Evolutionary conservation across 2,329 filamentous ascomycete species (phyloP), one percentile per base, ranked within the genome.

Genomic region (Colletotrichum coccodes): DNA sequence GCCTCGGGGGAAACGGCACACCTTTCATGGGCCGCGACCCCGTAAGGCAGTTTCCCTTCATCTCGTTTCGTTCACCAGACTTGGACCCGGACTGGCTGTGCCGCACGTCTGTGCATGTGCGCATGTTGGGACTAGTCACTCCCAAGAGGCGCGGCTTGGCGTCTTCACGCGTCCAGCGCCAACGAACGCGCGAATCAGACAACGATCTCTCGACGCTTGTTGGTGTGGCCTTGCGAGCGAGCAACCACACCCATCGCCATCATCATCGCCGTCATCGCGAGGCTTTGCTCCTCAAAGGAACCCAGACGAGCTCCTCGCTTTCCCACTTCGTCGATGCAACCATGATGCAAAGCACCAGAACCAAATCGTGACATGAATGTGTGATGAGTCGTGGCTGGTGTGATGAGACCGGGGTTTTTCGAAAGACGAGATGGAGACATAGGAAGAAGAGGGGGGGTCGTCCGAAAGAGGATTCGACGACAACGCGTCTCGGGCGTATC

Each of bases 11-110:
- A 62, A 62, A 47, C 58, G 58, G 58, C 40, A 62, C 40, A 28
- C 23, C 59, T 49, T 42, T 50, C 34, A 34, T 60, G 23, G 50
- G 44, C 52, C 59, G 64, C 50, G 42, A 57, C 59, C 44, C 60
- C 54, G 40, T 53, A 64, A 57, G 60, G 61, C 65, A 56, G 59
- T 66, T 60, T 61, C 69, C 47, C 73, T 72, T 70, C 59, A 42
- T 44, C 64, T 58, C 56, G 30, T 70, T 56, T 57, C 38, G 56
- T 32, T 50, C 54, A 23, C 53, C 32, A 54, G 47, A 60, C 14
- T 46, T 32, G 36, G 42, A 23, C 26, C 26, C 12, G 38, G 32
- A 36, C 18, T 21, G 26, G 46, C 52, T 53, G 65, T 64, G 65
- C 36, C 60, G 57, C 60, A 53, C 38, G 11, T 14, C 42, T 32